Evolutionary conservation across 176 grass and related monocot genomes (phyloP).

Genomic region (Carex pumila): DNA sequence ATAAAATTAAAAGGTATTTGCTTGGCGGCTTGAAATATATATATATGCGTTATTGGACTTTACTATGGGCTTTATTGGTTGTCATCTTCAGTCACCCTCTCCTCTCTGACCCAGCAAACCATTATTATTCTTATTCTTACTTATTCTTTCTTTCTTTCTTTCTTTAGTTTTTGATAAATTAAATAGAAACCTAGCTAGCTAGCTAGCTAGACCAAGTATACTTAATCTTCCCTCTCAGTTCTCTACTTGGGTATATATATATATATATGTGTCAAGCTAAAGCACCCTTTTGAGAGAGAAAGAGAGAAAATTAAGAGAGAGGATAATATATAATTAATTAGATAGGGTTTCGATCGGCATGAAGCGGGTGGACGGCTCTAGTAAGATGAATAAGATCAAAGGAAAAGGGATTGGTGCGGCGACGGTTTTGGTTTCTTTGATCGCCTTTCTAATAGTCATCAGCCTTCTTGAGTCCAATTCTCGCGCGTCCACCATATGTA

Average conservation of each 20-base stretch:
- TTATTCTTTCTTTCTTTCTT: not conserved
- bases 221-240: constrained; percentile 3
- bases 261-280: constrained; percentile 17
- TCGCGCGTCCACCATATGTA: constrained; percentile 14
- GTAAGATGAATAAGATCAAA: constrained; percentile 15
- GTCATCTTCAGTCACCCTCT: constrained; percentile 21
- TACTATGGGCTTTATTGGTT: constrained; percentile 17
- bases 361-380: not conserved
- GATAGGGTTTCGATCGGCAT: not conserved
- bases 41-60: constrained; percentile 9
- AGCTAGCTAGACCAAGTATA: not conserved
- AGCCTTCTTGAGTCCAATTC: constrained; percentile 23
- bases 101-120: constrained; percentile 23
- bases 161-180: not conserved
- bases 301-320: not conserved
- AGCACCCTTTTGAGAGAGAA: not conserved
- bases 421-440: not conserved
- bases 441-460: not conserved
- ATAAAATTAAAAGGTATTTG: not conserved
- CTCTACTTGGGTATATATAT: constrained; percentile 13
- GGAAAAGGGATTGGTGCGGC: not conserved
- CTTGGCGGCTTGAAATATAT: constrained; percentile 11
- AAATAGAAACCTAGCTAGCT: constrained; percentile 6
- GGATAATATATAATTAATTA: not conserved
- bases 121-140: not conserved